A percentile compares a stretch with the other conserved stretches of the same genome.
These are phyloP conservation scores for Penicillium freii DNA, from an alignment of 2,329 filamentous ascomycete genomes.

Conservation along the genomic window DNA sequence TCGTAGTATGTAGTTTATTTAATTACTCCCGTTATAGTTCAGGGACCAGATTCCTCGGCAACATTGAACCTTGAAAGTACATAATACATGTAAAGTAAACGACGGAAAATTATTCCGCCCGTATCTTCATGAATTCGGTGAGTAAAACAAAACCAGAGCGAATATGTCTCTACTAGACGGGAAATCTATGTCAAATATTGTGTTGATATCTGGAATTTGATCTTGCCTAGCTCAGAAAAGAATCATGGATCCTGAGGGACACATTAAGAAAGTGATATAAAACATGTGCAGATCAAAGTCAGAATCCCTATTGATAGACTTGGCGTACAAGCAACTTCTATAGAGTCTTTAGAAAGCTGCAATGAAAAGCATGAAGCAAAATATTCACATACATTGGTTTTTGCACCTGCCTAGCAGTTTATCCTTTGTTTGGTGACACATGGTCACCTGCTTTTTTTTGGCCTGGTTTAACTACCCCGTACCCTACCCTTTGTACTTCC, in stretches of 20 bases:
- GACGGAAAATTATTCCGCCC: background rate
- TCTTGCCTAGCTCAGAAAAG: background rate
- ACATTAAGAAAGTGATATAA: background rate
- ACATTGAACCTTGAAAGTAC: background rate
- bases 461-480: background rate
- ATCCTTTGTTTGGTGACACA: background rate
- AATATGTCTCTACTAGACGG: background rate
- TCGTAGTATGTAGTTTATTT: background rate
- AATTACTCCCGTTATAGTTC: background rate
- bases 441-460: background rate
- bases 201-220: background rate
- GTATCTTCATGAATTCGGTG: too few relatives aligned
- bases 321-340: background rate
- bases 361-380: background rate
- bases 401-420: background rate
- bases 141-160: too few relatives aligned
- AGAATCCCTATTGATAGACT: background rate
- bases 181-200: background rate
- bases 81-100: background rate
- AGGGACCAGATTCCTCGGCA: background rate
- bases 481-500: background rate
- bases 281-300: background rate
- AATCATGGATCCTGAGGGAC: background rate
- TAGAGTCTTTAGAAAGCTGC: background rate
- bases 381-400: too few relatives aligned